Conservation (phyloP, 371 early-diverging fungal species). For the Mucor plumbeus region DNA sequence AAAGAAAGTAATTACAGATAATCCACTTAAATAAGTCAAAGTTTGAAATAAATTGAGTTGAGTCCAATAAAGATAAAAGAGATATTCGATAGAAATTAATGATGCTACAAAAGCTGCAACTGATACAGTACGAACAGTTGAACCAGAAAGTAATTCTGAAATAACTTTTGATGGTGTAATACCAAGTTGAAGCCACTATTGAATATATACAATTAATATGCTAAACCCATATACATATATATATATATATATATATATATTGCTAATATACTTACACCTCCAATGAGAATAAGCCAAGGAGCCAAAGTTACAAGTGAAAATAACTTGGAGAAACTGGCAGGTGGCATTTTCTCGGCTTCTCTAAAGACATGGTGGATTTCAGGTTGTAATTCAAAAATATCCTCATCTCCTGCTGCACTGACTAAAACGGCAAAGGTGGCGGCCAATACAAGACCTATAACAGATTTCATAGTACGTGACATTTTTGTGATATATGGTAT, state of each 20-base stretch:
- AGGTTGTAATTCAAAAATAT: conserved; percentile 56
- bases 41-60: conserved; percentile 73
- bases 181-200: conserved; percentile 62
- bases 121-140: conserved; percentile 40
- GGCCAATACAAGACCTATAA: not conserved
- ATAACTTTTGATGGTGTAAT: conserved; percentile 52
- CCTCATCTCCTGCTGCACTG: conserved; percentile 52
- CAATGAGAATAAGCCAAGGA: conserved; percentile 68
- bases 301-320: conserved; percentile 64
- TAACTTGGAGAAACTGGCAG: conserved; percentile 56
- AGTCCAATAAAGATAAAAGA: conserved; percentile 76
- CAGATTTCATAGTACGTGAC: conserved; percentile 14
- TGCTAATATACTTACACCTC: conserved; percentile 54
- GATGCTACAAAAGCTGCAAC: conserved; percentile 63
- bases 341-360: conserved; percentile 65
- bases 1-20: conserved; percentile 58
- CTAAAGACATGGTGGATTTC: conserved; percentile 77
- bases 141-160: conserved; percentile 30
- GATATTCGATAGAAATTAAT: conserved; percentile 59
- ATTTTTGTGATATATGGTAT: conserved; percentile 1
- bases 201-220: not conserved
- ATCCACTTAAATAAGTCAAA: conserved; percentile 62
- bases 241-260: too few relatives aligned
- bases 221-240: too few relatives aligned
- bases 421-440: conserved; percentile 14